Base-by-base conservation (phyloP, 2,329 filamentous ascomycete species). In the Ambrosiella xylebori region DNA sequence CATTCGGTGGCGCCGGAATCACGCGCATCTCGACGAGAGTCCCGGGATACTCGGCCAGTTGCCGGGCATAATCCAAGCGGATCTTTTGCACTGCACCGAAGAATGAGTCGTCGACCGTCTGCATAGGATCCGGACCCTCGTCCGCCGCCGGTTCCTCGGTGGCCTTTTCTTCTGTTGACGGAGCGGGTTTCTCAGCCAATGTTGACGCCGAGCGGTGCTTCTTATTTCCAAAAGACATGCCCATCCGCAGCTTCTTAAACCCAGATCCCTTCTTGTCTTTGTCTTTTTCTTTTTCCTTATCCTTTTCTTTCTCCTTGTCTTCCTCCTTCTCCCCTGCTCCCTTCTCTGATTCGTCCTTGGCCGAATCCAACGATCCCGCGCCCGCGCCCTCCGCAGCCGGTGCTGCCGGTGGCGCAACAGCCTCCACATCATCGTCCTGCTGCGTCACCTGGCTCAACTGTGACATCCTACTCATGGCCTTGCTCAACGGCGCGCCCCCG, bases 171-270 rank as follows among this genome's bases (percentile, higher is more conserved):
- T 54, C 52, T 15, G 15, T 41, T 0, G 81, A 76, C 0, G 82
- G 76, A 1, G 79, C 79, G 0, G 87, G 82, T 67, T 93, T 94
- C 61, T 86, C 81, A 2, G 85, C 79, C 4, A 68, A 65, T 50
- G 70, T 68, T 3, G 83, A 83, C 3, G 77, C 74, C 1, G 83
- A 84, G 13, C 88, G 80, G 11, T 82, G 82, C 70, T 95, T 95
- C 74, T 94, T 96, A 65, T 84, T 85, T 63, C 84, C 83, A 65
- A 91, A 89, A 0, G 84, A 82, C 61, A 64, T 65, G 61, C 76
- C 78, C 80, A 87, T 85, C 53, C 85, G 82, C 69, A 95, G 90
- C 71, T 91, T 93, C 71, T 90, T 93, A 49, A 85, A 82, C 67
- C 95, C 94, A 5, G 88, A 73, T 1, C 78, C 83, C 58, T 75